Percentiles rank a stretch among this genome's conserved stretches.
Conservation (phyloP, 305 asterid genomes). For the Fraxinus floribunda region DNA sequence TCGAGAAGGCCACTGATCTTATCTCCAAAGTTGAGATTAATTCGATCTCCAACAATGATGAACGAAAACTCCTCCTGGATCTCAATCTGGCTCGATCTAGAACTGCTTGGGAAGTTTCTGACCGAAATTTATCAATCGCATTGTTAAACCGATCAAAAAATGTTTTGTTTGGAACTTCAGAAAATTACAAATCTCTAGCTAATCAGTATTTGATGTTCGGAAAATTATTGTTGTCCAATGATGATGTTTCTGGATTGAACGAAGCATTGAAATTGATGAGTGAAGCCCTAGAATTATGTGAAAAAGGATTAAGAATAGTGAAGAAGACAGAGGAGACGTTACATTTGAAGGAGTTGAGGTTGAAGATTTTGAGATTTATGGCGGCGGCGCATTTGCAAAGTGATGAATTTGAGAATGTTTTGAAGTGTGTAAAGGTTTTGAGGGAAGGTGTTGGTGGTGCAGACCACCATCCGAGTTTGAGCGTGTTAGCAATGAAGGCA, state of each 20-base stretch:
- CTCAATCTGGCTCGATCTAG: conserved; percentile 75
- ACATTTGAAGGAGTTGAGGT: conserved; percentile 71
- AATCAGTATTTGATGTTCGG: conserved; percentile 78
- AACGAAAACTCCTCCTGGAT: conserved; percentile 64
- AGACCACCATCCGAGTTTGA: conserved; percentile 84
- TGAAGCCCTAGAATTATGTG: conserved; percentile 82
- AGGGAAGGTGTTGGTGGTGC: conserved; percentile 65
- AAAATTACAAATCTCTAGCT: conserved; percentile 62
- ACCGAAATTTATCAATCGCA: conserved; percentile 61
- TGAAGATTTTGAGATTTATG: conserved; percentile 80
- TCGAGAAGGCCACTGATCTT: conserved; percentile 87
- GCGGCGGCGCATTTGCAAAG: conserved; percentile 89
- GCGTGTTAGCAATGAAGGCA: conserved; percentile 94
- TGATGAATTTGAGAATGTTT: conserved; percentile 82
- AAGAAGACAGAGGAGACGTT: conserved; percentile 69
- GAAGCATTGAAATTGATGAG: conserved; percentile 83
- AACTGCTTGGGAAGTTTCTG: conserved; percentile 78
- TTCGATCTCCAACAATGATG: conserved; percentile 52
- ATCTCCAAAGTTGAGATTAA: conserved; percentile 51
- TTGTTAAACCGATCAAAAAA: conserved; percentile 75
- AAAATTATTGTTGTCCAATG: conserved; percentile 51
- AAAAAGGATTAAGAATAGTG: conserved; percentile 81
- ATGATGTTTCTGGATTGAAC: conserved; percentile 49
- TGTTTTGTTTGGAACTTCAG: conserved; percentile 61
- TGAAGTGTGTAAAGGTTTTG: conserved; percentile 86